Base-by-base conservation (phyloP, 1,284 basidiomycete species). In the Marasmius tenuissimus region DNA sequence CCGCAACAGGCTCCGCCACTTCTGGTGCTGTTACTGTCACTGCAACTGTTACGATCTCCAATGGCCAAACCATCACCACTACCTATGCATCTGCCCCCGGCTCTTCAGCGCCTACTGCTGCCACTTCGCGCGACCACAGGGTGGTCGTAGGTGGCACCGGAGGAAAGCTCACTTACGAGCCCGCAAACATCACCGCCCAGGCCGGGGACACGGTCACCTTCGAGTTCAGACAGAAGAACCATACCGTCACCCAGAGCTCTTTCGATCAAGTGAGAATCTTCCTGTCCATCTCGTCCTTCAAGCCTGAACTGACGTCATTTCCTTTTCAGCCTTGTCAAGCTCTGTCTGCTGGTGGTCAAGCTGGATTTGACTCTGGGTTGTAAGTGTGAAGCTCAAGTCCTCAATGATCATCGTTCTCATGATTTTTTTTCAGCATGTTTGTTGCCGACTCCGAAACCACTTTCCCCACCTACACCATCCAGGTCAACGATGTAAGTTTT, bases 301-400 rank as follows among this genome's bases (percentile, higher is more conserved):
- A 34, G 18, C 12, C 34, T 34, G 18, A 1, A 48, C 39, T 57
- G 12, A 60, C 47, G 18, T 14, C 12, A 16, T 18, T n/a, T 51
- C 50, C 39, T 42, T 50, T 42, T 38, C 37, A 61, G 57, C 63
- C 63, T 16, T 64, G 63, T 52, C 57, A 48, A 2, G 39, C 40
- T 45, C 35, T 61, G 10, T 57, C 62, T 16, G 39, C 79, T 5
- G 80, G 73, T 59, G 81, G 82, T 12, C 76, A 81, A 62, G 66
- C 76, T 59, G 86, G 85, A 3, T 88, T 88, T 62, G 82, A 88
- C 71, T 87, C 86, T 52, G 85, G 84, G 64, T 86, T 85, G 83
- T 84, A 65, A 72, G 81, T 77, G 12, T 39, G 53, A 20, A 20
- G 4, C 61, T 33, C n/a, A 42, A 18, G 38, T 60, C 48, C 22